Evolutionary conservation across 2,329 filamentous ascomycete genomes (phyloP), one percentile per base, ranked within the genome.

Genomic region (Apiospora hydei): DNA sequence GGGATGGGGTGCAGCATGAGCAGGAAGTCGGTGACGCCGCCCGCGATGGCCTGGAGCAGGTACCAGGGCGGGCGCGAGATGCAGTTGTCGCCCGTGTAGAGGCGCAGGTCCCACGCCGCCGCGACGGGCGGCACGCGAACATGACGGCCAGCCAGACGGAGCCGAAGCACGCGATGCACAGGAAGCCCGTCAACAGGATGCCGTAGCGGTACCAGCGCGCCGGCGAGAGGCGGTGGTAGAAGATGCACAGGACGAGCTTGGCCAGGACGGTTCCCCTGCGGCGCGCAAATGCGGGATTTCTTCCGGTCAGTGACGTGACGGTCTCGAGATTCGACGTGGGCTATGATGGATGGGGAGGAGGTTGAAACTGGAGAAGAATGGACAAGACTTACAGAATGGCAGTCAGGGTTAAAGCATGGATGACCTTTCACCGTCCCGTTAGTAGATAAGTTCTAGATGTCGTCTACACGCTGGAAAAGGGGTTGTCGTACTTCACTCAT

Each of bases 161-260:
- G 16, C 57, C 68, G 18, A 70, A 64, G 21, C 69, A 47, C 10
- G 46, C 69, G 43, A 67, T 21, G 61, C 71, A 72, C 24, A 74
- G 43, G 67, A 72, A 71, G 26, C 43, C 67, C 18, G 72, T 72
- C 30, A 67, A 16, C 16, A 38, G 67, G 66, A 74, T 69, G 21
- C 64, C 49, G 47, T 70, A 74, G 16, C 70, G 69, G 49, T 71
- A 74, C 46, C 16, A 21, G 14, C 4, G 38, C 21, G 67, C 64
- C 3, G 72, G 72, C 26, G 71, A 72, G n/a, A 74, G 69, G 11
- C 72, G 72, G 44, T 67, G 69, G 61, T 72, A 74, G 67, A 72
- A 74, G 44, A 71, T 21, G 47, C 72, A 74, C 5, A 74, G 71
- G 4, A 70, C 70, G 14, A 71, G 30, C 44, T 74, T 74, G 18